phyloP scores from a whole-genome alignment of 106 monocot species.

The Dactylorhiza incarnata region DNA sequence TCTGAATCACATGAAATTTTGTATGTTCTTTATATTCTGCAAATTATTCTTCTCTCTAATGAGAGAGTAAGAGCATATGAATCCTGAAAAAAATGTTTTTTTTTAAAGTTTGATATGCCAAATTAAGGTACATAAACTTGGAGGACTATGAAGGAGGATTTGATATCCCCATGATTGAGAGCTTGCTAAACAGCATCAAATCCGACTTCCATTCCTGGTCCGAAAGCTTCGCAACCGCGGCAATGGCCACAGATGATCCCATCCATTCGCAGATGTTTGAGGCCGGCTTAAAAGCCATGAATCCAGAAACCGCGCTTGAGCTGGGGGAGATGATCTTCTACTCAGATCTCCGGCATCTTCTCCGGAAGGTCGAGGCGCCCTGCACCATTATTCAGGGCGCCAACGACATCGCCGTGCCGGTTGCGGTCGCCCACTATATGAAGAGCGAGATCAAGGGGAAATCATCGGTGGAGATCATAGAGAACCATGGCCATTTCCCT shows the following conservation, averaged over 20 bases:
- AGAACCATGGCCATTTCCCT: slow-evolving; percentile 10
- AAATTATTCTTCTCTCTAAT: no score
- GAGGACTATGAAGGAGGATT: no score
- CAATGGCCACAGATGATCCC: background rate
- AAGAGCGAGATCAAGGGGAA: slow-evolving; percentile 12
- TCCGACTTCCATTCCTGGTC: no score
- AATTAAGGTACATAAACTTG: no score
- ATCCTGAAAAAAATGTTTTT: no score
- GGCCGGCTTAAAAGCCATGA: background rate
- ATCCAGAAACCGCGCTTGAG: background rate
- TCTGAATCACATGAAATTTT: background rate
- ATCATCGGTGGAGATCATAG: slow-evolving; percentile 1
- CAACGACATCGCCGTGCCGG: slow-evolving; percentile 4
- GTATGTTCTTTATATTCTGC: no score
- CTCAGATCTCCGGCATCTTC: background rate
- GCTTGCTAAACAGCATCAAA: no score
- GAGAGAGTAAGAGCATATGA: no score
- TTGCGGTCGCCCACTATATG: slow-evolving; percentile 6
- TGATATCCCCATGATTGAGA: no score
- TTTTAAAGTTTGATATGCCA: no score
- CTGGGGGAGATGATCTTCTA: slow-evolving; percentile 4
- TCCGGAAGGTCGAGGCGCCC: slow-evolving; percentile 3
- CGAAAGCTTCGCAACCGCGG: background rate
- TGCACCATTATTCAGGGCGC: slow-evolving; percentile 16
- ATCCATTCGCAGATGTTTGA: background rate